These are phyloP conservation scores for Chrysochromulina parva DNA, from an alignment of 78 protist genomes.

Conservation along the genomic window DNA sequence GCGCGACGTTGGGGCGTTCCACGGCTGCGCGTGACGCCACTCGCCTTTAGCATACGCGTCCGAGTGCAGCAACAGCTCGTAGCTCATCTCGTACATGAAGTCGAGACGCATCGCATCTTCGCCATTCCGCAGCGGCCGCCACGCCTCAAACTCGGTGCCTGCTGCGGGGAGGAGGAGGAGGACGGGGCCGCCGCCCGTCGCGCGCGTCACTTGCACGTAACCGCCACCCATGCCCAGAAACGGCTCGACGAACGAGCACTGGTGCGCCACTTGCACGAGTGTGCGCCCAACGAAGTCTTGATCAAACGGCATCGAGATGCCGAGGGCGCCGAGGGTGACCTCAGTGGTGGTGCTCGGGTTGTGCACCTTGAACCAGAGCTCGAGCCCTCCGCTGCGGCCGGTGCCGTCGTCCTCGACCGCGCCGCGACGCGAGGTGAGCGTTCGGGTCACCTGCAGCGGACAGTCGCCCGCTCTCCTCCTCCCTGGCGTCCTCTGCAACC, in stretches of 20 bases:
- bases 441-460: no score
- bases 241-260: not conserved
- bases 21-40: not conserved
- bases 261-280: not conserved
- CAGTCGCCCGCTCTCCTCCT: no score
- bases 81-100: not conserved
- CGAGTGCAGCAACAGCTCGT: constrained; percentile 9
- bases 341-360: not conserved
- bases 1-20: not conserved
- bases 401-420: no score
- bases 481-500: no score
- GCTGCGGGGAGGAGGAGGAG: not conserved
- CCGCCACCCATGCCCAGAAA: not conserved
- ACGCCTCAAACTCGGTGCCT: not conserved
- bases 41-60: not conserved
- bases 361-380: not conserved
- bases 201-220: constrained; percentile 18
- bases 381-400: not conserved
- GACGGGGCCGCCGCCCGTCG: not conserved
- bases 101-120: not conserved
- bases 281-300: constrained; percentile 7
- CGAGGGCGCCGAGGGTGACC: not conserved
- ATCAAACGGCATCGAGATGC: constrained; percentile 11
- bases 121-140: not conserved
- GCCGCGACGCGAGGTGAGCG: no score